phyloP scores from a whole-genome alignment of 805 yeast genomes.

The Kodamaea kaohsiungensis region DNA sequence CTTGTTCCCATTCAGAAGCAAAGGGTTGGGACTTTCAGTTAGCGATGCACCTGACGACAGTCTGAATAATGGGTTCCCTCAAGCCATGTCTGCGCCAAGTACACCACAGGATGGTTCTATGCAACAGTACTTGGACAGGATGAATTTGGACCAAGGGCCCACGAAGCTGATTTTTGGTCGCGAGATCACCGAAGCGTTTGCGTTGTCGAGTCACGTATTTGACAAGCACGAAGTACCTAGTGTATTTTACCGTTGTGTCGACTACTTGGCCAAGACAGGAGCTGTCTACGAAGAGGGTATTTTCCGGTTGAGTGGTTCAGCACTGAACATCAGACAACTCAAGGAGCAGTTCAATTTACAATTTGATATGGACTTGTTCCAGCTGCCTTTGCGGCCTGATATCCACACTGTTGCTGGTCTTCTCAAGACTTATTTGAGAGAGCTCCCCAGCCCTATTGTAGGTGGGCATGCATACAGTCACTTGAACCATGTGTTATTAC shows the following conservation, averaged over 20 bases:
- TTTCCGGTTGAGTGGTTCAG: constrained; percentile 87
- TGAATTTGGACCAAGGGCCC: constrained; percentile 35
- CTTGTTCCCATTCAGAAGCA: constrained; percentile 56
- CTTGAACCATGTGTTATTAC: constrained; percentile 24
- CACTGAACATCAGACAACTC: constrained; percentile 66
- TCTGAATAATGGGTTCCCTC: neutral
- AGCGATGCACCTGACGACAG: neutral
- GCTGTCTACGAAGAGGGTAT: constrained; percentile 90
- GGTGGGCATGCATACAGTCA: constrained; percentile 48
- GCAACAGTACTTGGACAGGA: constrained; percentile 32
- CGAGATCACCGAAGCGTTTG: constrained; percentile 53
- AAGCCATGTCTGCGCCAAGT: neutral
- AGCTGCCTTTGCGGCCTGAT: constrained; percentile 53
- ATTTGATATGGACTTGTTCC: constrained; percentile 67
- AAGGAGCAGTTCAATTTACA: constrained; percentile 67
- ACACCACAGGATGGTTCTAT: constrained; percentile 15
- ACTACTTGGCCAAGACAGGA: constrained; percentile 59
- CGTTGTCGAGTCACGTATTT: constrained; percentile 50
- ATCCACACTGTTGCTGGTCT: constrained; percentile 87
- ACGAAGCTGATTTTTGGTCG: constrained; percentile 61
- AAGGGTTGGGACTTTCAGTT: constrained; percentile 2
- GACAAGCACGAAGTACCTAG: constrained; percentile 62
- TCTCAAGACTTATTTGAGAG: constrained; percentile 78
- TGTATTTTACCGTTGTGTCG: constrained; percentile 73
- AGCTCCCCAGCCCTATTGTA: constrained; percentile 68